These are phyloP conservation scores for Aethionema arabicum DNA, from an alignment of 345 rosid genomes.

Conservation along the genomic window DNA sequence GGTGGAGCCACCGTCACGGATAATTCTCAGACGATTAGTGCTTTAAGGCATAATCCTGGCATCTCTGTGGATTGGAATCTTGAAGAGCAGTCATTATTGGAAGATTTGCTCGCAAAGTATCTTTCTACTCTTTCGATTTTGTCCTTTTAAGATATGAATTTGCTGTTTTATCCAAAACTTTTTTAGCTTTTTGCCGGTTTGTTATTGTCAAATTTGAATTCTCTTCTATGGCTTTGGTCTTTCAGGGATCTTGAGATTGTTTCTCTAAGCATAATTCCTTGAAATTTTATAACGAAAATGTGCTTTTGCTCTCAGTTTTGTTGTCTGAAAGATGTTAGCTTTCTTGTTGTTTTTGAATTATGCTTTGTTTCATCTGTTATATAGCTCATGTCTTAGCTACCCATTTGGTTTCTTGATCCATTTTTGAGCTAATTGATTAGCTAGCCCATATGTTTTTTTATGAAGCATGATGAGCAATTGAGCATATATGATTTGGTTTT, in stretches of 20 bases:
- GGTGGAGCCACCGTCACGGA: conserved; percentile 28
- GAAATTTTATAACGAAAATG: not conserved
- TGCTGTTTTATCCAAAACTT: not conserved
- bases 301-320: not conserved
- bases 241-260: not conserved
- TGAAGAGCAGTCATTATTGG: conserved; percentile 69
- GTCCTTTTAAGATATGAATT: conserved; percentile 6
- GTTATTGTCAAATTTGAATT: not conserved
- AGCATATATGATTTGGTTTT: not conserved
- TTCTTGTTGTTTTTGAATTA: not conserved
- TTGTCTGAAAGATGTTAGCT: not conserved
- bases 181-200: not conserved
- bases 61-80: conserved; percentile 62
- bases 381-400: not conserved
- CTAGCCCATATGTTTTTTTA: too few relatives aligned
- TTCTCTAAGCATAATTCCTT: conserved; percentile 9
- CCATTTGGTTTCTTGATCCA: not conserved
- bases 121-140: not conserved
- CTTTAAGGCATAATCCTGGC: conserved; percentile 67
- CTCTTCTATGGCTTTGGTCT: conserved; percentile 1
- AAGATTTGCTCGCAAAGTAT: conserved; percentile 67
- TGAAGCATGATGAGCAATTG: too few relatives aligned
- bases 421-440: not conserved
- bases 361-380: not conserved
- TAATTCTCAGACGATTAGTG: conserved; percentile 44